Evolutionary conservation across 1,139 yeast genomes (phyloP), one percentile per base, ranked within the genome.

Genomic region (Yamadazyma atmosphaerica): DNA sequence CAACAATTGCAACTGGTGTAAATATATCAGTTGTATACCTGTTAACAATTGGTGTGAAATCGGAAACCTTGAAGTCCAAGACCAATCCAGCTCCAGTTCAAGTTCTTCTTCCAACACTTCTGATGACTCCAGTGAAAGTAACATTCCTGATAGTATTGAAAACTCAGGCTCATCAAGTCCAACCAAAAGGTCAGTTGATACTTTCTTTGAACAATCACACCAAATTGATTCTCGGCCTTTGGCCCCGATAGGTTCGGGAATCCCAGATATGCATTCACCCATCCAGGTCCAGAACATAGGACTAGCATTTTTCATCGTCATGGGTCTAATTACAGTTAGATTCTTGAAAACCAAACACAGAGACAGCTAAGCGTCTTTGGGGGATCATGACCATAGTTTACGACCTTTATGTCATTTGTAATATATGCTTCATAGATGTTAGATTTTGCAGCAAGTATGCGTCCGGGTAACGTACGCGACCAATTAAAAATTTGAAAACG

Each of bases 1-100:
- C 27, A 54, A 50, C 27, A 46, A 47, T 19, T 83, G 90, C 58
- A 57, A 64, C 11, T 84, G 90, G 90, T 84, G 90, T 63, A 81
- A 81, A 56, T 83, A 83, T 53, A 68, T 84, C 49, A 80, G 80
- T 49, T 84, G 90, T 54, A 58, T 84, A 17, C 90, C 90, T 0
- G 85, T 83, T 8, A 72, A 78, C 43, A 82, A 80, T 13, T 83
- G 90, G 90, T 83, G 90, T 57, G 83, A 81, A 36, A 58, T 63
- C 33, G 87, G 87, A 4, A 65, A 73, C 36, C 66, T 81, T 18
- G 51, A 63, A 6, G 63, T 70, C 2, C 50, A 58, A 23, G 37
- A 32, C 15, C 12, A 21, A 15, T 10, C 24, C 12, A 19, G 16
- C 12, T 29, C 32, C 10, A n/a, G 25, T 19, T 30, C 33, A 12